A percentile compares a stretch with the other conserved stretches of the same genome.
Conservation (phyloP, 768 basidiomycete genomes). For the Russula sp. region DNA sequence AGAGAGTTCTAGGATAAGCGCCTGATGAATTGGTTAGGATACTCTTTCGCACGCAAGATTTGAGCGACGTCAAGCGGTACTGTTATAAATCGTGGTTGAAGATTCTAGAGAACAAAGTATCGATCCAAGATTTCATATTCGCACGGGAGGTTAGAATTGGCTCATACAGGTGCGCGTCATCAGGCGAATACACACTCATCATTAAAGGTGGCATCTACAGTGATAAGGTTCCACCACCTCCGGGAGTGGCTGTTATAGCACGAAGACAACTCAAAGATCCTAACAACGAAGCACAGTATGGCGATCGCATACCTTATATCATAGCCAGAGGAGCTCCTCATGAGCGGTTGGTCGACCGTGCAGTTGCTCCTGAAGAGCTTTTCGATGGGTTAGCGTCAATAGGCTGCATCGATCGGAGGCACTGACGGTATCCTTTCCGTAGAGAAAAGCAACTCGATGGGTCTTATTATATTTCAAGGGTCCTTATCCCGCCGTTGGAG, state of each 20-base stretch:
- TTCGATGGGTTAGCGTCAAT: conserved; percentile 51
- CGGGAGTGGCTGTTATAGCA: conserved; percentile 87
- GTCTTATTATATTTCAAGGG: conserved; percentile 80
- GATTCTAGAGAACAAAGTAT: conserved; percentile 73
- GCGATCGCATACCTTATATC: conserved; percentile 90
- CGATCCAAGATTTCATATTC: conserved; percentile 92
- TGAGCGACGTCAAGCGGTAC: conserved; percentile 86
- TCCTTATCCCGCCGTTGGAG: conserved; percentile 86
- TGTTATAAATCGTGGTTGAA: conserved; percentile 82
- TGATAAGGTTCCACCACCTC: conserved; percentile 80
- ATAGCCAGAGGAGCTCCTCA: conserved; percentile 66
- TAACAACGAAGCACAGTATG: conserved; percentile 84
- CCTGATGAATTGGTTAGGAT: conserved; percentile 49
- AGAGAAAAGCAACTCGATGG: conserved; percentile 80
- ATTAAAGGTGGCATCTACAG: conserved; percentile 41
- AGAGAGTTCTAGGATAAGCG: conserved; percentile 8
- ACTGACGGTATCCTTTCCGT: neutral
- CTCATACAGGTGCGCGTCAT: conserved; percentile 69
- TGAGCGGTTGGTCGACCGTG: conserved; percentile 68
- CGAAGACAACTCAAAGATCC: conserved; percentile 70
- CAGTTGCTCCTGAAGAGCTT: conserved; percentile 69
- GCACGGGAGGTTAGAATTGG: conserved; percentile 93
- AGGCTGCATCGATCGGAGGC: neutral
- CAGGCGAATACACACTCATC: neutral
- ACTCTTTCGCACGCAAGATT: conserved; percentile 84